These are phyloP conservation scores for Exophiala viscosa DNA, from an alignment of 2,329 filamentous ascomycete species.

Conservation along the genomic window DNA sequence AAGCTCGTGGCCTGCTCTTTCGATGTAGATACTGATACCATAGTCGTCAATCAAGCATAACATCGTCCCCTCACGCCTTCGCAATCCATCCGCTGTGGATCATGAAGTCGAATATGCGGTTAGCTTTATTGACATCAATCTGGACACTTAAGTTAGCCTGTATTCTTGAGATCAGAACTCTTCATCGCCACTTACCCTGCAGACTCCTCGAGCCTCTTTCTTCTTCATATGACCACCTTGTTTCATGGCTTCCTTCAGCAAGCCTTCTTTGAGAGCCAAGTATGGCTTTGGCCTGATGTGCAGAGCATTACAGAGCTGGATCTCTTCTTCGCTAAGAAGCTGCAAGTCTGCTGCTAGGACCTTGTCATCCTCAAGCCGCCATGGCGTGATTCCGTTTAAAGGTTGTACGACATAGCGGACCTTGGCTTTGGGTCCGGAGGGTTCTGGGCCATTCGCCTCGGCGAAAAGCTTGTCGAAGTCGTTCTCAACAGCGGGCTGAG, in stretches of 20 bases:
- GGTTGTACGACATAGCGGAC: constrained; percentile 52
- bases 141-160: constrained; percentile 33
- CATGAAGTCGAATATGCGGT: constrained; percentile 90
- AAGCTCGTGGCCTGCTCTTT: no score
- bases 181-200: constrained; percentile 45
- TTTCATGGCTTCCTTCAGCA: constrained; percentile 88
- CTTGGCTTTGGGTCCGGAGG: constrained; percentile 36
- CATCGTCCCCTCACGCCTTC: constrained; percentile 59
- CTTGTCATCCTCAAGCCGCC: constrained; percentile 69
- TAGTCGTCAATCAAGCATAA: no score
- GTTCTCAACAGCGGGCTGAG: constrained; percentile 40
- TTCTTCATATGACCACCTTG: constrained; percentile 85
- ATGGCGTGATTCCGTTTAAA: constrained; percentile 44
- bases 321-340: constrained; percentile 77
- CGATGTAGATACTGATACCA: background rate
- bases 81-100: constrained; percentile 88
- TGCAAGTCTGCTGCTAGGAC: constrained; percentile 70
- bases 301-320: constrained; percentile 78
- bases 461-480: constrained; percentile 53
- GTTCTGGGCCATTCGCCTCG: constrained; percentile 50
- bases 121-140: constrained; percentile 79
- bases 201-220: constrained; percentile 86
- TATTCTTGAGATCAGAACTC: background rate
- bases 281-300: constrained; percentile 92
- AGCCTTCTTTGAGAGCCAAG: constrained; percentile 84